A percentile compares a stretch with the other conserved stretches of the same genome.
These are phyloP conservation scores for Phlyctochytrium planicorne DNA, from an alignment of 192 early-diverging fungal species.

Conservation along the genomic window DNA sequence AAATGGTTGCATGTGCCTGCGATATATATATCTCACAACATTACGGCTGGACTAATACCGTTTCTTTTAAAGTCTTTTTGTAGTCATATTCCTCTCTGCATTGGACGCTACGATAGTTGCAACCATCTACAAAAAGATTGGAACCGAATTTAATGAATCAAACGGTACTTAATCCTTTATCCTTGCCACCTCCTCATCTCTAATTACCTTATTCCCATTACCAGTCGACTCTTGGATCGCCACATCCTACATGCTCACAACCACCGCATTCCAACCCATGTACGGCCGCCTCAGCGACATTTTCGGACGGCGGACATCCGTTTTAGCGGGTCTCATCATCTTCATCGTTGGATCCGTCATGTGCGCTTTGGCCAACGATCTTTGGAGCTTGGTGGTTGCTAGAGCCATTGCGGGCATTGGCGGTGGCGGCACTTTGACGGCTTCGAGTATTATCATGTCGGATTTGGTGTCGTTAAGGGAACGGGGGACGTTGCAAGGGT, in stretches of 20 bases:
- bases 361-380: slow-evolving; percentile 4
- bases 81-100: slow-evolving; percentile 21
- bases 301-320: slow-evolving; percentile 7
- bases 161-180: too few relatives aligned
- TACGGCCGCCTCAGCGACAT: slow-evolving; percentile 21
- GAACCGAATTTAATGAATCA: slow-evolving; percentile 14
- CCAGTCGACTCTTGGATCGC: slow-evolving; percentile 11
- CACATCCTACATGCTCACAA: slow-evolving; percentile 12
- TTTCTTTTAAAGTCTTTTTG: slow-evolving; percentile 17
- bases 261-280: slow-evolving; percentile 22
- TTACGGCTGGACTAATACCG: too few relatives aligned
- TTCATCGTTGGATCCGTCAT: slow-evolving; percentile 15
- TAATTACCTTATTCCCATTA: neutral
- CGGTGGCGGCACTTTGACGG: slow-evolving; percentile 18
- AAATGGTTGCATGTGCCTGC: too few relatives aligned
- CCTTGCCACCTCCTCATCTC: too few relatives aligned
- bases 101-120: slow-evolving; percentile 20
- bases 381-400: neutral
- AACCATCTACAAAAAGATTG: slow-evolving; percentile 7
- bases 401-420: slow-evolving; percentile 17
- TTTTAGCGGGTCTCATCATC: slow-evolving; percentile 8
- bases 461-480: slow-evolving; percentile 17
- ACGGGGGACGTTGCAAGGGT: slow-evolving; percentile 16
- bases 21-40: too few relatives aligned
- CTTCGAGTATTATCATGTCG: slow-evolving; percentile 23